Percentiles rank a stretch among this genome's conserved stretches.
Evolutionary conservation across 352 stramenopile species (phyloP).

Genomic region (Stramenopiles sp.): DNA sequence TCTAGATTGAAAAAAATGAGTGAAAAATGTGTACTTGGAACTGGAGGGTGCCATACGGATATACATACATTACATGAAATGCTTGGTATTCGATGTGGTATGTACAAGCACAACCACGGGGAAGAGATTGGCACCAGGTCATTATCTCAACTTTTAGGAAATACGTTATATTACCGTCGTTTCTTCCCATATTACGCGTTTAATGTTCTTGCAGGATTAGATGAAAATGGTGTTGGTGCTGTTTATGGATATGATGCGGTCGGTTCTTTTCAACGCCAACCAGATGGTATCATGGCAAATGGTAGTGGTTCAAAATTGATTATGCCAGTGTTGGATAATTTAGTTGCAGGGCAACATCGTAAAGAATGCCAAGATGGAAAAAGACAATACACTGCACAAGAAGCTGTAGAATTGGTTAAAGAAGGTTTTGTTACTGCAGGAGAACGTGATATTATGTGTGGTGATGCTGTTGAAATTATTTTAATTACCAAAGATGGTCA

Average conservation of each 20-base stretch:
- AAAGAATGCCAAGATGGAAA: constrained; percentile 8
- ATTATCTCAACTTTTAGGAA: constrained; percentile 86
- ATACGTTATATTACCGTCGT: constrained; percentile 87
- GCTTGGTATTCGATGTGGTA: constrained; percentile 37
- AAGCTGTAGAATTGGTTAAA: constrained; percentile 65
- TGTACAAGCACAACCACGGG: constrained; percentile 83
- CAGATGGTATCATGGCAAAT: constrained; percentile 43
- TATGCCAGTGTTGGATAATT: constrained; percentile 93
- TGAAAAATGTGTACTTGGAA: constrained; percentile 40
- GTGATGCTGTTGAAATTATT: constrained; percentile 89
- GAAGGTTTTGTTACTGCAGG: constrained; percentile 35
- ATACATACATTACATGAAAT: constrained; percentile 40
- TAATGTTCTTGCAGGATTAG: constrained; percentile 86
- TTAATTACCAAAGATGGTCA: constrained; percentile 81
- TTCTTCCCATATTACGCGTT: constrained; percentile 99
- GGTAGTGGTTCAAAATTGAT: constrained; percentile 83
- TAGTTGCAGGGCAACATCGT: constrained; percentile 52
- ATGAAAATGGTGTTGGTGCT: constrained; percentile 78
- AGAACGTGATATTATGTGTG: constrained; percentile 92
- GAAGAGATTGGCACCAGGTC: constrained; percentile 67
- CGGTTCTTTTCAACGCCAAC: constrained; percentile 62
- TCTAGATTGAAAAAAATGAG: constrained; percentile 60
- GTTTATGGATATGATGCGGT: constrained; percentile 97
- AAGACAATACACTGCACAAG: constrained; percentile 37
- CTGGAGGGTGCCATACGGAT: constrained; percentile 55